phyloP scores from a whole-genome alignment of 257 asterid genomes.

The Eucommia ulmoides region DNA sequence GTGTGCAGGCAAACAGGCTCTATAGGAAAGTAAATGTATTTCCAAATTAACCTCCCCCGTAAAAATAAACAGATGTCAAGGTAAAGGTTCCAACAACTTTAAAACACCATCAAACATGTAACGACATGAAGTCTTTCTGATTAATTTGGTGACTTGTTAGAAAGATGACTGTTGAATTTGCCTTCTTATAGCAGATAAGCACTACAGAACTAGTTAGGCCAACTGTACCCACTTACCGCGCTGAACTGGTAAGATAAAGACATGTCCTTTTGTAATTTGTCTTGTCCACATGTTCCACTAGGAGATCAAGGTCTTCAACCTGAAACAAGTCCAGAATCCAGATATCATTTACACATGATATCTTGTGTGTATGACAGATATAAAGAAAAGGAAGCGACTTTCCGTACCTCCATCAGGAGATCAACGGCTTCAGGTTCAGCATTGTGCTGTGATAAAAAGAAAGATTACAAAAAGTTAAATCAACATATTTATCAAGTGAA shows the following conservation, averaged over 20 bases:
- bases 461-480: not conserved
- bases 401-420: constrained; percentile 70
- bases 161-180: too few species aligned
- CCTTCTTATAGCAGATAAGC: too few species aligned
- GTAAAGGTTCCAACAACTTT: too few species aligned
- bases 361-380: not conserved
- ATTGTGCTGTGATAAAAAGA: constrained; percentile 58
- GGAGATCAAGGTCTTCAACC: constrained; percentile 91
- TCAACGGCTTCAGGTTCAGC: constrained; percentile 88
- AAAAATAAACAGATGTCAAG: too few species aligned
- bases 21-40: too few species aligned
- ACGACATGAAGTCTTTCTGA: too few species aligned
- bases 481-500: too few species aligned
- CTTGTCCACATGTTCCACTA: constrained; percentile 57
- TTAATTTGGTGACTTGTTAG: too few species aligned
- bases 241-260: constrained; percentile 72
- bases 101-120: too few species aligned
- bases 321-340: constrained; percentile 16
- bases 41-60: too few species aligned
- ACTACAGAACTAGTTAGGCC: too few species aligned
- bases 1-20: too few species aligned
- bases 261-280: constrained; percentile 75
- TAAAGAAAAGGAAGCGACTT: constrained; percentile 1
- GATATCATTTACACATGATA: not conserved
- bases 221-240: constrained; percentile 69